Base-by-base conservation (phyloP, 768 basidiomycete genomes). In the Rhodosporidiobolus odoratus region DNA sequence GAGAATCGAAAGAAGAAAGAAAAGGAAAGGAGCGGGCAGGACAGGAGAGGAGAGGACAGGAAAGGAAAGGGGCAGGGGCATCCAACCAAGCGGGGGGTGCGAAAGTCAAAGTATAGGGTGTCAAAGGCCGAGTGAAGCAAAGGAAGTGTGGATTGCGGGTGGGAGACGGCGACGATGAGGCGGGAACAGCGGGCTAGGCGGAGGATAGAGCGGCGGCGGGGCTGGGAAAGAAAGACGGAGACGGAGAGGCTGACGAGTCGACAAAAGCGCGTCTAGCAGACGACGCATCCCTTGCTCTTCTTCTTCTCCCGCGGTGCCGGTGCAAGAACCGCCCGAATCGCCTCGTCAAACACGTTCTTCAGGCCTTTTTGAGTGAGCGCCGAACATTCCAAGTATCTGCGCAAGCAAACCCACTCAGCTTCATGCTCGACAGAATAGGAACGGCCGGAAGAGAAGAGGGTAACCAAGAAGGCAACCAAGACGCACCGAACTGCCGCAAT, bases 301-400 rank as follows among this genome's bases (percentile, higher is more conserved):
- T 79, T 78, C 69, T 76, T 75, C 58, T 68, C 66, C 56, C 75
- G 75, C 37, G 78, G 75, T 35, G 78, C 72, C 0, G 82, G 81
- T 0, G 78, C 76, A 21, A 83, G 83, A 76, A 98, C 95, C 65
- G 92, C 92, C 64, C 96, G 87, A 77, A 99, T 98, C 52, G 96
- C 96, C 81, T 98, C 96, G 80, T 98, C 96, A 79, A 99, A 99
- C 53, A 99, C 96, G 68, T 89, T 94, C 86, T 99, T 99, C 79
- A 99, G 83, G 23, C 95, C 95, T 82, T 98, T 96, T 84, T 98
- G 96, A 57, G 95, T 97, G 78, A 95, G 83, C 41, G 94, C 92
- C 37, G 92, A 95, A 80, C 93, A 96, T 80, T 96, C 93, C 67
- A 96, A 82, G 78, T 96, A 96, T 50, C 76, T 78, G 62, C 3